Evolutionary conservation across 2,329 filamentous ascomycete genomes (phyloP).

Genomic region (Fusarium euwallaceae): DNA sequence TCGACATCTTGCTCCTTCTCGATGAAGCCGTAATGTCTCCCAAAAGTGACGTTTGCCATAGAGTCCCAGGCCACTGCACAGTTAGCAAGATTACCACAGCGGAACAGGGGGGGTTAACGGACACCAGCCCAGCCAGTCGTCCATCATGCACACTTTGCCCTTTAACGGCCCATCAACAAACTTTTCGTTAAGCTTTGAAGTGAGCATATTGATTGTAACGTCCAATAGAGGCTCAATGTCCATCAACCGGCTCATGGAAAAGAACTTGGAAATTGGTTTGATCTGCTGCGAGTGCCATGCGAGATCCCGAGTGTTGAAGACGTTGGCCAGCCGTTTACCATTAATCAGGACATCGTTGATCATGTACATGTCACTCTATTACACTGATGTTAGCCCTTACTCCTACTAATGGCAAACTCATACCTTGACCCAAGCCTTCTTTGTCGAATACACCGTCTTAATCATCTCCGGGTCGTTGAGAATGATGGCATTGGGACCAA

Average conservation of each 20-base stretch:
- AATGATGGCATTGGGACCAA: not conserved
- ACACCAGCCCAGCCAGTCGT: constrained; percentile 2
- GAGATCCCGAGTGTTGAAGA: not conserved
- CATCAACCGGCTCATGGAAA: constrained; percentile 2
- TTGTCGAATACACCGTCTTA: not conserved
- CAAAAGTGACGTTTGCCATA: not conserved
- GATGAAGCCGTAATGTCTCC: not conserved
- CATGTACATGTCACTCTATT: constrained; percentile 2
- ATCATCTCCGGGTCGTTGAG: not conserved
- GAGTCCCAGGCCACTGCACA: constrained; percentile 5
- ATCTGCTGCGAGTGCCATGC: not conserved
- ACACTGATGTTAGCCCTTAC: not conserved
- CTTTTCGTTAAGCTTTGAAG: not conserved
- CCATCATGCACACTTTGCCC: constrained; percentile 1
- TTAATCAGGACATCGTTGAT: not conserved
- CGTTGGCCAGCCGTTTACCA: not conserved
- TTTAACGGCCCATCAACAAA: not conserved
- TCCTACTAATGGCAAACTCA: too few species aligned
- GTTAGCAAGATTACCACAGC: not conserved
- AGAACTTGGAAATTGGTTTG: not conserved
- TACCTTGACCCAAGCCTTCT: constrained; percentile 1
- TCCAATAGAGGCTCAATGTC: not conserved
- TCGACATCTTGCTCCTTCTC: not conserved
- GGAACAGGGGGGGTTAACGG: not conserved
- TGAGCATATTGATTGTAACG: not conserved